Evolutionary conservation across 768 basidiomycete genomes (phyloP).

Genomic region (Tylopilus sp.): DNA sequence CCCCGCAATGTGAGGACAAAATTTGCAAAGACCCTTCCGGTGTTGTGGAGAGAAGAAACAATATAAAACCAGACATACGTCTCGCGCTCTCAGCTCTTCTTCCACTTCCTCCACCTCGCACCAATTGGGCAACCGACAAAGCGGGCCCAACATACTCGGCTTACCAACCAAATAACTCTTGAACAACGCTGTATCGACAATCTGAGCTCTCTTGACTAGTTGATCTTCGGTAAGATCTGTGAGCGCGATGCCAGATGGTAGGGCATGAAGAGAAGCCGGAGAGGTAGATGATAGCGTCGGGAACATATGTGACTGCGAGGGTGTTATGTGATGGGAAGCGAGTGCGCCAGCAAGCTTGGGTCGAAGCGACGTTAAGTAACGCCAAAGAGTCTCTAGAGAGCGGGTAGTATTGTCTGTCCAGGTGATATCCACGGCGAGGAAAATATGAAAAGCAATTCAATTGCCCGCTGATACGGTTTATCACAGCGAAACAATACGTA

Average conservation of each 20-base stretch:
- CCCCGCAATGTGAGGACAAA: too few species aligned
- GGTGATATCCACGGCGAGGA: not conserved
- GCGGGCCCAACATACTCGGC: slow-evolving; percentile 75
- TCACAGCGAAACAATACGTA: slow-evolving; percentile 30
- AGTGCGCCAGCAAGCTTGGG: slow-evolving; percentile 83
- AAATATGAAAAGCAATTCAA: not conserved
- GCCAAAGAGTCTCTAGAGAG: slow-evolving; percentile 84
- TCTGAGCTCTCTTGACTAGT: slow-evolving; percentile 83
- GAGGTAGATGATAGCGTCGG: slow-evolving; percentile 71
- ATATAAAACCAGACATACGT: slow-evolving; percentile 44
- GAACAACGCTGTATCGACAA: slow-evolving; percentile 93
- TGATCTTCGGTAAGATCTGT: slow-evolving; percentile 76
- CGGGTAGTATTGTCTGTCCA: slow-evolving; percentile 54
- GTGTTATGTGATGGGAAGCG: slow-evolving; percentile 61
- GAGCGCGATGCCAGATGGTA: slow-evolving; percentile 71
- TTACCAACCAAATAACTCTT: slow-evolving; percentile 85
- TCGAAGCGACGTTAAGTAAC: slow-evolving; percentile 86
- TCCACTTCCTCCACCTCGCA: slow-evolving; percentile 96
- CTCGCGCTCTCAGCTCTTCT: slow-evolving; percentile 72
- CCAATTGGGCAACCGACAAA: slow-evolving; percentile 94
- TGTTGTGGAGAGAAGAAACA: not conserved
- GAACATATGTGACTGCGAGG: slow-evolving; percentile 64
- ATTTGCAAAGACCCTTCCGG: not conserved
- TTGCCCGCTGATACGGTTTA: not conserved
- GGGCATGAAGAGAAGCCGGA: slow-evolving; percentile 67